Percentiles rank a stretch among this genome's conserved stretches.
phyloP scores from a whole-genome alignment of 352 stramenopile genomes.

The Phytopythium delawarense region DNA sequence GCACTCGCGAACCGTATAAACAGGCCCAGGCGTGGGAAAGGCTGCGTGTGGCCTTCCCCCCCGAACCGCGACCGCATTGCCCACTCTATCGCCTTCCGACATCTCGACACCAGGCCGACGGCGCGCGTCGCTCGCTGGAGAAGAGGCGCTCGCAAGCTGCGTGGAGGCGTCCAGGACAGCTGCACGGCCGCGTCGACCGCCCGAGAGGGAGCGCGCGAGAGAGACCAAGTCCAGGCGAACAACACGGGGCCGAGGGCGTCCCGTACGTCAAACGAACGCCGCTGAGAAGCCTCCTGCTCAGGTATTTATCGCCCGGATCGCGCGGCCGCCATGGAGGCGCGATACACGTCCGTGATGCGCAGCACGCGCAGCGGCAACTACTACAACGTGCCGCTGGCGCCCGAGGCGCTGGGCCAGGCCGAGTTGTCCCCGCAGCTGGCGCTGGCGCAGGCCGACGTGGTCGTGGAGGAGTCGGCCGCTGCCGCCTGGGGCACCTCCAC shows the following conservation, averaged over 20 bases:
- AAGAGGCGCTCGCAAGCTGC: background rate
- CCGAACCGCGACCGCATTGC: background rate
- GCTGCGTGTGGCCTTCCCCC: too few relatives aligned
- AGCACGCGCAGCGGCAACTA: slow-evolving; percentile 57
- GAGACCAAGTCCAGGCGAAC: too few relatives aligned
- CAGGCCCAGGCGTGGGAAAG: background rate
- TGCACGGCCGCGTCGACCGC: background rate
- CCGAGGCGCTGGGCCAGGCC: slow-evolving; percentile 12
- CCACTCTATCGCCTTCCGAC: background rate
- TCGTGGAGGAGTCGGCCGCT: slow-evolving; percentile 18
- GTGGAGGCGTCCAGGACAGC: background rate
- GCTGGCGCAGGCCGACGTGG: slow-evolving; percentile 6
- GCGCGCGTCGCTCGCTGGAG: background rate
- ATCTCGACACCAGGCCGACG: background rate
- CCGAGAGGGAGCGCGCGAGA: background rate
- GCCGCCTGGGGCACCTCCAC: slow-evolving; percentile 34
- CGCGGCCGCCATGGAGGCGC: slow-evolving; percentile 22
- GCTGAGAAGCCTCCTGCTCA: background rate
- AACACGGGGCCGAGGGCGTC: too few relatives aligned
- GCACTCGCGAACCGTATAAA: background rate
- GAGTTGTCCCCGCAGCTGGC: slow-evolving; percentile 7
- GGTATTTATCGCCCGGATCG: slow-evolving; percentile 2
- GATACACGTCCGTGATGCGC: slow-evolving; percentile 49
- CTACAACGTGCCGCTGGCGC: slow-evolving; percentile 46
- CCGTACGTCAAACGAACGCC: too few relatives aligned